These are phyloP conservation scores for Hydrangea macrophylla DNA, from an alignment of 148 eudicot species.

Conservation along the genomic window DNA sequence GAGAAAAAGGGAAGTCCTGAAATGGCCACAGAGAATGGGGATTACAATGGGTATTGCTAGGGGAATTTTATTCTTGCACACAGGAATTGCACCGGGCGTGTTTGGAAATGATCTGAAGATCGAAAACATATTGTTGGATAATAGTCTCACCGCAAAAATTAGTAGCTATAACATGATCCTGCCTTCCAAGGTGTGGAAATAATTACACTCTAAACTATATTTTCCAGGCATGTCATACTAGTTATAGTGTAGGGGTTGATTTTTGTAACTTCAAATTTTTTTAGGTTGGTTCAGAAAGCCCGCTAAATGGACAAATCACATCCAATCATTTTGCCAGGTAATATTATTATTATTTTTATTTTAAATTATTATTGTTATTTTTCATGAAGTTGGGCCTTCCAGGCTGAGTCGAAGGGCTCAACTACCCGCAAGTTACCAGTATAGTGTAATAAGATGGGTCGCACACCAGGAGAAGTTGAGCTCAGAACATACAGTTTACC, in stretches of 20 bases:
- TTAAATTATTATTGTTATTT: too few species aligned
- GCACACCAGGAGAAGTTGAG: too few species aligned
- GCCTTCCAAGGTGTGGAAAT: conserved; percentile 56
- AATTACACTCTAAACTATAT: neutral
- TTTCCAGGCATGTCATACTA: neutral
- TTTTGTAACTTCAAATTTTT: neutral
- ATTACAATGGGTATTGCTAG: conserved; percentile 75
- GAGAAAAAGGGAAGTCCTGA: conserved; percentile 63
- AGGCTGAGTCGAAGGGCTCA: too few species aligned
- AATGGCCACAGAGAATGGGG: conserved; percentile 96
- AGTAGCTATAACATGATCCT: conserved; percentile 70
- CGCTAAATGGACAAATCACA: conserved; percentile 35
- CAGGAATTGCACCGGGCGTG: conserved; percentile 56
- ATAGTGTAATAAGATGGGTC: too few species aligned
- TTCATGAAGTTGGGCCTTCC: too few species aligned
- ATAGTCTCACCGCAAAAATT: conserved; percentile 71
- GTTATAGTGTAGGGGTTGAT: neutral
- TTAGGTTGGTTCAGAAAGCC: conserved; percentile 53
- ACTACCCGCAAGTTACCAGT: too few species aligned
- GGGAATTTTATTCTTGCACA: conserved; percentile 82
- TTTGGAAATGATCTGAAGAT: conserved; percentile 73
- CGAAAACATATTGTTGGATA: conserved; percentile 70
- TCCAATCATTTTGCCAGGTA: conserved; percentile 24
- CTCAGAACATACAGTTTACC: too few species aligned
- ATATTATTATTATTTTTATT: neutral